These are phyloP conservation scores for Dentipellis fragilis DNA, from an alignment of 768 basidiomycete genomes.

Conservation along the genomic window DNA sequence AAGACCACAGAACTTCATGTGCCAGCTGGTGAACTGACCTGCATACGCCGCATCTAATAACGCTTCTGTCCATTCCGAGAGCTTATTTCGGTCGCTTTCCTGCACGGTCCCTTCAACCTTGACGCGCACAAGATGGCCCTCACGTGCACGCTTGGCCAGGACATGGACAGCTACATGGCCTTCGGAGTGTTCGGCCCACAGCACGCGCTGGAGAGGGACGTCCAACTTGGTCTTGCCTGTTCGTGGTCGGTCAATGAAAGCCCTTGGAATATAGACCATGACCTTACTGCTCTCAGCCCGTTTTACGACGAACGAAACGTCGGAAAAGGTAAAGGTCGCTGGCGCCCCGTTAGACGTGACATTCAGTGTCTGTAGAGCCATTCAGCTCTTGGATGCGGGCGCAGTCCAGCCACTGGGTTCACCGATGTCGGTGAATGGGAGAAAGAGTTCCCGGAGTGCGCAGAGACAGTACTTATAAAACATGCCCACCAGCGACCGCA, in stretches of 20 bases:
- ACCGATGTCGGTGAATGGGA: too few relatives aligned
- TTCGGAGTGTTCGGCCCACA: conserved; percentile 36
- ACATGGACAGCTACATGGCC: conserved; percentile 39
- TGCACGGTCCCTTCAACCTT: conserved; percentile 34
- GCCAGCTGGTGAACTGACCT: conserved; percentile 27
- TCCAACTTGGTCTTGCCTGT: conserved; percentile 12
- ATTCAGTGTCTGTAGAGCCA: conserved; percentile 7
- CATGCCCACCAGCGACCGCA: too few relatives aligned
- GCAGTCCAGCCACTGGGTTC: too few relatives aligned
- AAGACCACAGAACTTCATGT: conserved; percentile 11
- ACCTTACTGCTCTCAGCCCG: conserved; percentile 14
- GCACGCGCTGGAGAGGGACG: conserved; percentile 39
- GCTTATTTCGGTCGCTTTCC: conserved; percentile 21
- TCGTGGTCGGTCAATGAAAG: neutral
- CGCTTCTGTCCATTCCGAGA: conserved; percentile 43
- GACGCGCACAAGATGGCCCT: conserved; percentile 27
- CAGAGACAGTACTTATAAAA: too few relatives aligned
- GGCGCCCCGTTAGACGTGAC: conserved; percentile 10
- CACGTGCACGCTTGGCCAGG: conserved; percentile 28
- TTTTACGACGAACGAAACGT: conserved; percentile 19
- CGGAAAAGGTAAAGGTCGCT: conserved; percentile 20
- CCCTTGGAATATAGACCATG: neutral
- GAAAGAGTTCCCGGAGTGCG: too few relatives aligned
- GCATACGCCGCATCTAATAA: conserved; percentile 53
- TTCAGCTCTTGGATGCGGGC: neutral